Percentiles rank a stretch among this genome's conserved stretches.
Evolutionary conservation across 192 early-diverging fungal genomes (phyloP).

Genomic region (Funneliformis geosporum): DNA sequence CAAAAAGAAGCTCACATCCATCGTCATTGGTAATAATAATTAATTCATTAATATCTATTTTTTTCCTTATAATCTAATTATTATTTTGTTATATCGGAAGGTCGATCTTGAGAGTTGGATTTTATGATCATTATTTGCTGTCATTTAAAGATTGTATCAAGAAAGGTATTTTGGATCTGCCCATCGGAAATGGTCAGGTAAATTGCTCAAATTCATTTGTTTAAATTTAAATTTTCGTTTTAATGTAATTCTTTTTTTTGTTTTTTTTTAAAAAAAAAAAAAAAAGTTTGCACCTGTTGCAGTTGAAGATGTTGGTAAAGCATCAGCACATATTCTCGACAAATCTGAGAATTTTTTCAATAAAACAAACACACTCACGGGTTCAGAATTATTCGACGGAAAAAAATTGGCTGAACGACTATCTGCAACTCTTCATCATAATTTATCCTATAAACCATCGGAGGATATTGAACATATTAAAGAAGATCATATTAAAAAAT

Average conservation of each 20-base stretch:
- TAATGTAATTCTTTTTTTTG: neutral
- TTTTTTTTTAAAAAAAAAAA: neutral
- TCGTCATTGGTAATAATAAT: neutral
- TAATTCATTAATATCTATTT: neutral
- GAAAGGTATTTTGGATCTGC: conserved; percentile 28
- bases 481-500: conserved; percentile 17
- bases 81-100: neutral
- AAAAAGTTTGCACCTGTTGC: conserved; percentile 24
- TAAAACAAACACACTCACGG: conserved; percentile 1
- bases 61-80: neutral
- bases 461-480: neutral
- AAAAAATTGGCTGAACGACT: neutral
- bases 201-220: neutral
- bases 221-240: neutral
- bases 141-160: conserved; percentile 24
- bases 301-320: conserved; percentile 21
- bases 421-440: neutral
- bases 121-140: conserved; percentile 29
- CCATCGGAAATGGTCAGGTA: conserved; percentile 22
- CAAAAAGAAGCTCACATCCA: neutral
- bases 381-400: neutral
- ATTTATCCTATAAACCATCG: conserved; percentile 14
- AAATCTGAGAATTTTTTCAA: conserved; percentile 27
- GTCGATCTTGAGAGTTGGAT: conserved; percentile 9
- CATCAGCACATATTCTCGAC: neutral